Percentiles rank a stretch among this genome's conserved stretches.
These are phyloP conservation scores for Neonectria faginata DNA, from an alignment of 2,329 filamentous ascomycete genomes.

Conservation along the genomic window DNA sequence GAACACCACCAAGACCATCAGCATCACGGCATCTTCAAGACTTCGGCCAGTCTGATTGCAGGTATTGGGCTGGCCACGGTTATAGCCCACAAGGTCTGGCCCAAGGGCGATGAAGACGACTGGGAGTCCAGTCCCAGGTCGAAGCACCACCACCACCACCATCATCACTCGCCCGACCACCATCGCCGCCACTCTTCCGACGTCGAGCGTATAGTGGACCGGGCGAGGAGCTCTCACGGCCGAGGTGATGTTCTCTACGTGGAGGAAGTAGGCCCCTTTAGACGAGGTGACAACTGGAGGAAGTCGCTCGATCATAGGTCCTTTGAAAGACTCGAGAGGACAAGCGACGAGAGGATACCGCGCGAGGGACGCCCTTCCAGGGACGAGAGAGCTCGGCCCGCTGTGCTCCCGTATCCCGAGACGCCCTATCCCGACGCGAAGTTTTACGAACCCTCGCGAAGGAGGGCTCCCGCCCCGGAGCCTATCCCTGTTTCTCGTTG, in stretches of 20 bases:
- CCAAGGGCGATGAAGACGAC: slow-evolving; percentile 48
- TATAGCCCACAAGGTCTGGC: slow-evolving; percentile 52
- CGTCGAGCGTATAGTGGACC: slow-evolving; percentile 31
- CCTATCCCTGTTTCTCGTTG: slow-evolving; percentile 29
- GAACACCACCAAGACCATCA: slow-evolving; percentile 31
- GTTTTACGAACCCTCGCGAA: slow-evolving; percentile 36
- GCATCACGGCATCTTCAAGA: slow-evolving; percentile 47
- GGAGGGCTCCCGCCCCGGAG: slow-evolving; percentile 32
- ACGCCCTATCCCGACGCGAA: slow-evolving; percentile 35
- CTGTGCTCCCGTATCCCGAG: slow-evolving; percentile 37
- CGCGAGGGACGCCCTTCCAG: slow-evolving; percentile 3
- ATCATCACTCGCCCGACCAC: slow-evolving; percentile 21
- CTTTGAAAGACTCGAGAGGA: slow-evolving; percentile 29
- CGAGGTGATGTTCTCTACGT: slow-evolving; percentile 36
- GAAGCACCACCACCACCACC: slow-evolving; percentile 27
- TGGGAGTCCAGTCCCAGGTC: slow-evolving; percentile 42
- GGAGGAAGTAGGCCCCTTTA: slow-evolving; percentile 33
- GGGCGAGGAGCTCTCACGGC: slow-evolving; percentile 20
- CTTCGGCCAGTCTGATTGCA: slow-evolving; percentile 49
- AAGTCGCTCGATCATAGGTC: slow-evolving; percentile 29
- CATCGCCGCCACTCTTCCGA: slow-evolving; percentile 30
- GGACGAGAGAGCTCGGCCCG: slow-evolving; percentile 25
- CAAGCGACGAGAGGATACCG: slow-evolving; percentile 29
- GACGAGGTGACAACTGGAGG: slow-evolving; percentile 26
- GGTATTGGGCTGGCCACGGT: slow-evolving; percentile 52